phyloP scores from a whole-genome alignment of 2,329 filamentous ascomycete genomes.

The Anisogramma anomala region DNA sequence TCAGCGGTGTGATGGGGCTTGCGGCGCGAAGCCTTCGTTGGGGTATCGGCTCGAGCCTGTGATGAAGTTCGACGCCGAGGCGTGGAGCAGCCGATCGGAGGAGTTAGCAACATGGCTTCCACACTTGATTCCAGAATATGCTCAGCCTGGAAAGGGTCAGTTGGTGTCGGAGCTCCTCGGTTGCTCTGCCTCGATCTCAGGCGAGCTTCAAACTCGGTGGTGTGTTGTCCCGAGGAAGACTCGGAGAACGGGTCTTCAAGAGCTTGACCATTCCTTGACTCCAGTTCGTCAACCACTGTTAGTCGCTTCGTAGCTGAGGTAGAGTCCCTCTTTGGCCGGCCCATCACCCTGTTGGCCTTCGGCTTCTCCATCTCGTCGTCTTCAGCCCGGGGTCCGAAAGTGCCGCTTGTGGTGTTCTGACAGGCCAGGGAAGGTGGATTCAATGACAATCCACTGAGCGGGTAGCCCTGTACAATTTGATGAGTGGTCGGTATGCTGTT shows the following conservation, averaged over 20 bases:
- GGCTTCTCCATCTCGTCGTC: conserved; percentile 24
- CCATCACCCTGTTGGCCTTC: conserved; percentile 25
- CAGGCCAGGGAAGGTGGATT: conserved; percentile 17
- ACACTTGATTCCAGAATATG: conserved; percentile 13
- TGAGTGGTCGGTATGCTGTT: background rate
- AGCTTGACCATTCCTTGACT: conserved; percentile 13
- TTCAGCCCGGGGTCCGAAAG: conserved; percentile 19
- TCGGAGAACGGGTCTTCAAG: conserved; percentile 17
- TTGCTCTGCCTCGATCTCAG: conserved; percentile 7
- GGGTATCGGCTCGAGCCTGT: background rate
- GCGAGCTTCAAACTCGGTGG: conserved; percentile 15
- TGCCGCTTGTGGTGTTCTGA: background rate
- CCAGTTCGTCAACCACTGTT: conserved; percentile 18
- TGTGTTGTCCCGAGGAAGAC: background rate
- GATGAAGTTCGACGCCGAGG: conserved; percentile 9
- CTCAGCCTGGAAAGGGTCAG: conserved; percentile 26
- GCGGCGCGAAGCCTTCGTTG: background rate
- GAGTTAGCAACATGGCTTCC: conserved; percentile 15
- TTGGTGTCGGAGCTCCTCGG: conserved; percentile 1
- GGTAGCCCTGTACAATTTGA: background rate
- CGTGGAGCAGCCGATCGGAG: conserved; percentile 17
- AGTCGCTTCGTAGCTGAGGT: conserved; percentile 16
- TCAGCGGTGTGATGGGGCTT: background rate
- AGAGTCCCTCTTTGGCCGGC: background rate
- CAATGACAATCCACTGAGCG: background rate